phyloP scores from a whole-genome alignment of 176 grass and related monocot genomes.

The Phragmites australis region DNA sequence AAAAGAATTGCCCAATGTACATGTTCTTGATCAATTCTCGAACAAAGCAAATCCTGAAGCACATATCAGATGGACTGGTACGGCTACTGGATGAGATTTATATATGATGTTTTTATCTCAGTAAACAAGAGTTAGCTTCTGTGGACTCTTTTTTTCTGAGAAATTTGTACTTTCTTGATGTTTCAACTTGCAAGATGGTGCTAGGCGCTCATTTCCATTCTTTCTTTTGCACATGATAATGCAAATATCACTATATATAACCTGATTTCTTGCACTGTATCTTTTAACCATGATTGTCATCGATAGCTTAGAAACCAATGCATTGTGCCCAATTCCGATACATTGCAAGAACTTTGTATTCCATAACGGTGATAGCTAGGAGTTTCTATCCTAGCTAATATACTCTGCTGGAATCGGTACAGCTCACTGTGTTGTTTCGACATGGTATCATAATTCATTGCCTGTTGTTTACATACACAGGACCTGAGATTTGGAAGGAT shows the following conservation, averaged over 20 bases:
- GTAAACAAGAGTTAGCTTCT: neutral
- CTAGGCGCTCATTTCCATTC: neutral
- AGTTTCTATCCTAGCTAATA: neutral
- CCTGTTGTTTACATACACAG: slow-evolving; percentile 7
- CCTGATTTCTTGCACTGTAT: neutral
- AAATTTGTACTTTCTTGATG: neutral
- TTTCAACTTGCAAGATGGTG: neutral
- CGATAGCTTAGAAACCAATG: neutral
- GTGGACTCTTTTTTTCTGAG: neutral
- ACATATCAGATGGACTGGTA: slow-evolving; percentile 69
- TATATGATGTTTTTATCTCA: neutral
- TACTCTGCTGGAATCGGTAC: neutral
- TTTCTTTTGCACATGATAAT: slow-evolving; percentile 3
- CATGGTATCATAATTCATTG: neutral
- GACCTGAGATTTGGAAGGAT: slow-evolving; percentile 74
- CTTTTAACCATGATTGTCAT: neutral
- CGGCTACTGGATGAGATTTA: neutral
- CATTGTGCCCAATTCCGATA: neutral
- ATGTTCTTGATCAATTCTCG: slow-evolving; percentile 61
- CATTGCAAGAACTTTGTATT: neutral
- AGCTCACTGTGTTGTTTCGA: neutral
- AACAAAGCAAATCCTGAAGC: slow-evolving; percentile 74
- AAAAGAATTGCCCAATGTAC: slow-evolving; percentile 54
- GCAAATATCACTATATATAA: neutral
- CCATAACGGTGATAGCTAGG: neutral